phyloP scores from a whole-genome alignment of 805 yeast species.

The Metschnikowia koreensis region DNA sequence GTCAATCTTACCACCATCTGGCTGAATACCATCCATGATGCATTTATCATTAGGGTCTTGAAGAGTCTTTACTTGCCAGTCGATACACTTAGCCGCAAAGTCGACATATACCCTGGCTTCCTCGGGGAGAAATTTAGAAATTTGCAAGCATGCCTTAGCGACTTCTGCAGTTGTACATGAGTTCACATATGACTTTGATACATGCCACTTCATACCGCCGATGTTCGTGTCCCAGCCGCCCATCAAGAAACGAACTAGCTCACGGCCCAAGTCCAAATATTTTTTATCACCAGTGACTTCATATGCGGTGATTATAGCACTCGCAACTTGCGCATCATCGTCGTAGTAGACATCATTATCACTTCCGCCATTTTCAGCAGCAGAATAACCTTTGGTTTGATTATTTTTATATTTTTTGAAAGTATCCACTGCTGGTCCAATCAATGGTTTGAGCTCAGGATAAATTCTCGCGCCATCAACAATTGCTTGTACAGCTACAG shows the following conservation, averaged over 20 bases:
- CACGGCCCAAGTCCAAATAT: constrained; percentile 55
- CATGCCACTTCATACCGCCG: constrained; percentile 72
- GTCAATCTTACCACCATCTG: constrained; percentile 42
- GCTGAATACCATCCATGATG: constrained; percentile 60
- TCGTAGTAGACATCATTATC: constrained; percentile 68
- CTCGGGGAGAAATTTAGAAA: constrained; percentile 51
- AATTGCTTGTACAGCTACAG: constrained; percentile 64
- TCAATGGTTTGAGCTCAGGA: constrained; percentile 50
- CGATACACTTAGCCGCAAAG: constrained; percentile 59
- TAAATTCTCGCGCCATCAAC: constrained; percentile 61
- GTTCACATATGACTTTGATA: constrained; percentile 55
- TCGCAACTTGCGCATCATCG: constrained; percentile 73
- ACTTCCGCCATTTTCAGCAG: constrained; percentile 57
- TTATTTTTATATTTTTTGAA: constrained; percentile 52
- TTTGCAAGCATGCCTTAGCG: constrained; percentile 59
- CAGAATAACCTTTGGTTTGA: constrained; percentile 56
- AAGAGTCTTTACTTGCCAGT: constrained; percentile 53
- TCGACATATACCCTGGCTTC: constrained; percentile 48
- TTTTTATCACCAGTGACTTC: constrained; percentile 60
- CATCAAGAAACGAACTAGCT: constrained; percentile 58
- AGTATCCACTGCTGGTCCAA: constrained; percentile 50
- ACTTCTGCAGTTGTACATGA: constrained; percentile 68
- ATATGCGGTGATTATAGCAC: constrained; percentile 62
- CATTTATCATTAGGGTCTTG: constrained; percentile 55
- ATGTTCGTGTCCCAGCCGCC: constrained; percentile 58